Percentiles rank a stretch among this genome's conserved stretches.
Evolutionary conservation across 164 flowering plant species (phyloP).

Genomic region (Piper betle): DNA sequence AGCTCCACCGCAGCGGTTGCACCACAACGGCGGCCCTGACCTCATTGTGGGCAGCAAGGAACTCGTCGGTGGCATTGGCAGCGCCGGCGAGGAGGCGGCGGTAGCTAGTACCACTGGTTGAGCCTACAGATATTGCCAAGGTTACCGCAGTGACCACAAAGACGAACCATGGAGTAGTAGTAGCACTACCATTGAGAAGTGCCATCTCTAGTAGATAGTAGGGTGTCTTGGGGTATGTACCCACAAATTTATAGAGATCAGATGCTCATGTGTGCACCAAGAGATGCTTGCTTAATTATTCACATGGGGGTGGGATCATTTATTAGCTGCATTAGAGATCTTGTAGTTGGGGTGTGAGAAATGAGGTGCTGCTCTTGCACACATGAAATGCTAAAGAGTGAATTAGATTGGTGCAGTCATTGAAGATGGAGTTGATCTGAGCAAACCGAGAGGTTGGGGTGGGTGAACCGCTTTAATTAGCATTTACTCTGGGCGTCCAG

Average conservation of each 20-base stretch:
- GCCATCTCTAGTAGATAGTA: conserved; percentile 7
- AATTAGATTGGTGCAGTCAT: neutral
- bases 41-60: conserved; percentile 45
- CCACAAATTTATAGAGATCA: neutral
- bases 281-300: too few relatives aligned
- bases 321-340: neutral
- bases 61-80: conserved; percentile 21
- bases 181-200: neutral
- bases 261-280: neutral
- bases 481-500: neutral
- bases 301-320: neutral
- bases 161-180: neutral
- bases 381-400: neutral
- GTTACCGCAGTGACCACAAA: neutral
- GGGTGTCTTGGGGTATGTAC: neutral
- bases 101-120: conserved; percentile 1
- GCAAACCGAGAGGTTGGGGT: neutral
- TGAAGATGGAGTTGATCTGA: neutral
- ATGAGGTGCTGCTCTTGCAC: neutral
- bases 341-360: neutral
- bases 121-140: conserved; percentile 2
- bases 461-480: neutral
- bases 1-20: conserved; percentile 46
- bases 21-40: conserved; percentile 54
- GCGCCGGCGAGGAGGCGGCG: neutral